phyloP scores from a whole-genome alignment of 345 rosid species.

The Eucalyptus cloeziana region DNA sequence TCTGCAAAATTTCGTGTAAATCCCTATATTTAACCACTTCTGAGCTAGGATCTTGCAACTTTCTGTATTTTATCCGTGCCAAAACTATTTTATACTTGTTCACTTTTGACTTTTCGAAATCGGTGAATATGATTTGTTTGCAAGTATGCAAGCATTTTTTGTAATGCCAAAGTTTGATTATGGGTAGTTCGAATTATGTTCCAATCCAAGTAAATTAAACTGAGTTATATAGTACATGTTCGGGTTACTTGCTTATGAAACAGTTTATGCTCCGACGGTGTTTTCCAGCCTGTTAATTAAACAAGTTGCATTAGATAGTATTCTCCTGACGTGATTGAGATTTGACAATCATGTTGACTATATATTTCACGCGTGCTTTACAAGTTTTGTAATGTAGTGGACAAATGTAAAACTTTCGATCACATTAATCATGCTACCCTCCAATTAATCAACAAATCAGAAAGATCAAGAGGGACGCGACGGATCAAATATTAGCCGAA shows the following conservation, averaged over 20 bases:
- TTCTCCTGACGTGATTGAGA: not conserved
- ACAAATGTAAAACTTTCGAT: not conserved
- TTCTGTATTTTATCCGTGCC: not conserved
- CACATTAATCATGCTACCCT: not conserved
- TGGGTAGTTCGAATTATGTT: not conserved
- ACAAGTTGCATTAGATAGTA: not conserved
- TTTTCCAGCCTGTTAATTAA: not conserved
- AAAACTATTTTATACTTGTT: not conserved
- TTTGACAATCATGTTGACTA: rapidly evolving
- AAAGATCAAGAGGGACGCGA: not conserved
- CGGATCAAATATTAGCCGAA: not conserved
- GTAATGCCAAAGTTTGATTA: not conserved
- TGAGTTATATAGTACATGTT: not conserved
- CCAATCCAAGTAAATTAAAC: not conserved
- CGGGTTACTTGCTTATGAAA: not conserved
- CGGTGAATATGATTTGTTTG: not conserved
- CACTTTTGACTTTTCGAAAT: not conserved
- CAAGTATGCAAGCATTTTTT: not conserved
- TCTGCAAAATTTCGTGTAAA: not conserved
- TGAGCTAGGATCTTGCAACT: not conserved
- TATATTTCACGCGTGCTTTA: not conserved
- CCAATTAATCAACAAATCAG: not conserved
- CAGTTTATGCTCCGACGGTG: rapidly evolving
- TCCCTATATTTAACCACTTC: not conserved
- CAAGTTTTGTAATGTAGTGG: not conserved